Base-by-base conservation (phyloP, 1,139 yeast genomes). In the Zygoascus meyerae region DNA sequence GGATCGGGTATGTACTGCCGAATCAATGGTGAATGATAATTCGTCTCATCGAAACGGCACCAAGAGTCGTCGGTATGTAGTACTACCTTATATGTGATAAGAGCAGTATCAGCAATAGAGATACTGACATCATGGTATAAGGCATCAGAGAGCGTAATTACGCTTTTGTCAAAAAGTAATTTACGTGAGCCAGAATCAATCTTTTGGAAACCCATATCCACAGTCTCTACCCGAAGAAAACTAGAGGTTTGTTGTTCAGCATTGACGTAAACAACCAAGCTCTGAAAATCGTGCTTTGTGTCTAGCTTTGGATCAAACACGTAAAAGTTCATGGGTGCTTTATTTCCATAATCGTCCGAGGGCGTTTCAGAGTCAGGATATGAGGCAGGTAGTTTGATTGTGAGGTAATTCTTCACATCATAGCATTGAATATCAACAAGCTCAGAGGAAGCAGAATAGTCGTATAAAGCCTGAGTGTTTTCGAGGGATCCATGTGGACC, bases 1-100 rank as follows among this genome's bases (percentile, higher is more conserved):
- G 85, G 85, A 30, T 78, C 79, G 6, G 70, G 66, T 2, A 78
- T 69, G 66, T 76, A 74, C 62, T 86, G 95, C 48, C 86, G 72
- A 2, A 83, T 63, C 30, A 85, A 68, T 0, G 92, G 83, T n/a
- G 75, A 64, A 54, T 79, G 79, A 26, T 46, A 40, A 5, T 42
- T 30, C 34, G 14, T 10, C 45, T 48, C 44, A 26, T 42, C 45
- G 35, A 44, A 46, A n/a, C 42, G 43, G 28, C 42, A 40, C 38
- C 35, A 21, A 5, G 40, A 17, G 18, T 47, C 34, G 5, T 40
- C 37, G 1, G 49, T 35, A 5, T 42, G 46, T 1, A 52, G 38
- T 11, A 17, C n/a, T 11, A 50, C 43, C 32, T 47, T 49, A 44
- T 52, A 55, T 1, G 59, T 46, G 14, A 53, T n/a, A 26, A 55